phyloP scores from a whole-genome alignment of 352 stramenopile species.

The Globisporangium paddicum region DNA sequence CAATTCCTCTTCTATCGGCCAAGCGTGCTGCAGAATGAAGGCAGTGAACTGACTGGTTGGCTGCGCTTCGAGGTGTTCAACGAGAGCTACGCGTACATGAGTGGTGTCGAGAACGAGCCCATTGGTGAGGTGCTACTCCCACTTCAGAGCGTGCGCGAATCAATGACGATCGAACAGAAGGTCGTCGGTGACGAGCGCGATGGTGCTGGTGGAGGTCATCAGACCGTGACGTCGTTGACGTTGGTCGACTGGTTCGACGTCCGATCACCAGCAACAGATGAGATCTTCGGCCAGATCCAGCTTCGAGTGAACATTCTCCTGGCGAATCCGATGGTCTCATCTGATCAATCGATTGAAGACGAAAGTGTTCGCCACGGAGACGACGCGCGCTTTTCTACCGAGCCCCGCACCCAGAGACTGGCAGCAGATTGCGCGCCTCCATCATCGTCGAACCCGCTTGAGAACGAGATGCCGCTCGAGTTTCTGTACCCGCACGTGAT shows the following conservation, averaged over 20 bases:
- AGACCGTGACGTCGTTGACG: constrained; percentile 59
- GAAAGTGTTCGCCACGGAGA: constrained; percentile 17
- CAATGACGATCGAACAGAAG: constrained; percentile 60
- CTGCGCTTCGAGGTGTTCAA: constrained; percentile 73
- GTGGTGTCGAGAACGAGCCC: constrained; percentile 63
- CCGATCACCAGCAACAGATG: constrained; percentile 45
- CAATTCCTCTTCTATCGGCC: constrained; percentile 75
- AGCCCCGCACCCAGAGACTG: constrained; percentile 29
- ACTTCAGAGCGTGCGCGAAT: constrained; percentile 57
- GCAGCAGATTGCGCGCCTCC: constrained; percentile 38
- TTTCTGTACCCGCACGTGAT: constrained; percentile 76
- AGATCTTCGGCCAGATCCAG: constrained; percentile 68
- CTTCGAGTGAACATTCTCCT: constrained; percentile 69
- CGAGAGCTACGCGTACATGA: constrained; percentile 77
- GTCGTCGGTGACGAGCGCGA: constrained; percentile 31
- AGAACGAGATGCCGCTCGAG: constrained; percentile 57
- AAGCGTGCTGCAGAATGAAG: constrained; percentile 18
- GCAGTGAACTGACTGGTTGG: constrained; percentile 48
- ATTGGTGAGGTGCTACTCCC: constrained; percentile 72
- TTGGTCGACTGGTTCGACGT: constrained; percentile 82
- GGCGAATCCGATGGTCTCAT: constrained; percentile 37
- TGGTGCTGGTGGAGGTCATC: constrained; percentile 13
- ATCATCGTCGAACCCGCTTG: constrained; percentile 31
- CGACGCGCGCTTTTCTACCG: neutral
- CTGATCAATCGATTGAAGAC: constrained; percentile 5